phyloP scores from a whole-genome alignment of 23 red algal genomes.

The Gracilaria vermiculophylla region DNA sequence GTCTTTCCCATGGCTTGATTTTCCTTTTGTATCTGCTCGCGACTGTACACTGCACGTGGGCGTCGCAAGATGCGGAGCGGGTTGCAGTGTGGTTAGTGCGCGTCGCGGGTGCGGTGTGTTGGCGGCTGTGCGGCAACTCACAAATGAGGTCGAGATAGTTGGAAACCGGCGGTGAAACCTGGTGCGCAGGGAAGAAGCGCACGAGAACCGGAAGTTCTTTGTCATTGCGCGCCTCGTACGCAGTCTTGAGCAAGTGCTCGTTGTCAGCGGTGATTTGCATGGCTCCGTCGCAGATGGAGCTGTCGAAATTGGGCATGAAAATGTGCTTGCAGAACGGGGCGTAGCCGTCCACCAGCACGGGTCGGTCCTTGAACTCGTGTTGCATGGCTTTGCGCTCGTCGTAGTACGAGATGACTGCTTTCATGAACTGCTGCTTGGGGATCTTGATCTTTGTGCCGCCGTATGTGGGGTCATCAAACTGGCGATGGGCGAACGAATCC shows the following conservation, averaged over 20 bases:
- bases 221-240: slow-evolving; percentile 72
- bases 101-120: neutral
- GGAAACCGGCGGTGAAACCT: slow-evolving; percentile 34
- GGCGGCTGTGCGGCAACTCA: neutral
- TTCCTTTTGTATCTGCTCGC: slow-evolving; percentile 54
- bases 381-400: slow-evolving; percentile 19
- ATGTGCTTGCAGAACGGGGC: slow-evolving; percentile 96
- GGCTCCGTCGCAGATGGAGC: slow-evolving; percentile 16
- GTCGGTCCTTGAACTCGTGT: slow-evolving; percentile 41
- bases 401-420: slow-evolving; percentile 18
- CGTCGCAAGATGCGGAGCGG: no score
- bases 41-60: slow-evolving; percentile 39
- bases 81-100: neutral
- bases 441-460: slow-evolving; percentile 78
- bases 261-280: slow-evolving; percentile 79
- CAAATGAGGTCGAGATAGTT: slow-evolving; percentile 89
- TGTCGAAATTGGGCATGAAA: slow-evolving; percentile 84
- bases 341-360: slow-evolving; percentile 89
- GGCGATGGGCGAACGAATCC: slow-evolving; percentile 73
- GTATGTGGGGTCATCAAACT: slow-evolving; percentile 80
- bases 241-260: slow-evolving; percentile 62
- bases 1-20: slow-evolving; percentile 16
- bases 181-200: slow-evolving; percentile 65
- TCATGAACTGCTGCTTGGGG: slow-evolving; percentile 51
- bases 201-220: slow-evolving; percentile 90